Evolutionary conservation across 305 asterid species (phyloP), one percentile per base, ranked within the genome.

Genomic region (Rubia occidens): DNA sequence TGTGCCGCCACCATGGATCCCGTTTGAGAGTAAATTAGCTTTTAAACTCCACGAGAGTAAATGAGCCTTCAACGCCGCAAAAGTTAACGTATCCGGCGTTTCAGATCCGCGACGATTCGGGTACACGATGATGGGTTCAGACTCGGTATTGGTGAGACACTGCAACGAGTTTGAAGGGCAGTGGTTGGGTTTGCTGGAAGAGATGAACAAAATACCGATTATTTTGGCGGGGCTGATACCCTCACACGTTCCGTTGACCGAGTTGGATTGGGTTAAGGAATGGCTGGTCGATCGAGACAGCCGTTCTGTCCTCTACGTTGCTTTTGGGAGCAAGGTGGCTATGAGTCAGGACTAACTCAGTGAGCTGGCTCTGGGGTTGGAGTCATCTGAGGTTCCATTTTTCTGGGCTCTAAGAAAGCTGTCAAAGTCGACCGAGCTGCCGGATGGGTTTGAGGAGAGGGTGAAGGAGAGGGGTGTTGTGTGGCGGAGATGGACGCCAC

Each of bases 361-460:
- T 56, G 61, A 56, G 61, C 8, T 56, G 5, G 32, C 61, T 0
- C 61, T 56, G 1, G 35, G 61, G 15, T 9, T 56, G 6, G 61
- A 56, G 0, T 21, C 35, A 21, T 20, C 61, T 0, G 5, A 15
- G 2, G 15, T 56, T 56, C 61, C 35, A 4, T 29, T 29, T 29
- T 72, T 81, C 11, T 75, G 82, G 84, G 73, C 2, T 13, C 39
- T 80, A 3, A 45, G 78, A 75, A 74, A 63, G 62, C 80, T 63
- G 8, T n/a, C 58, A 1, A 44, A 9, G 3, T 0, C 60, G 3
- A 13, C 20, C 1, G 70, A 71, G 3, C 13, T 71, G 0, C 73
- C 73, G 0, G 53, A 61, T 7, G 76, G 67, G 11, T 71, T 29
- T 10, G 73, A 60, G 62, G 71, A 67, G 29, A 67, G 76, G 51